Percentiles rank a stretch among this genome's conserved stretches.
phyloP scores from a whole-genome alignment of 208 protist species.

The Trypanosomatidae sp. region DNA sequence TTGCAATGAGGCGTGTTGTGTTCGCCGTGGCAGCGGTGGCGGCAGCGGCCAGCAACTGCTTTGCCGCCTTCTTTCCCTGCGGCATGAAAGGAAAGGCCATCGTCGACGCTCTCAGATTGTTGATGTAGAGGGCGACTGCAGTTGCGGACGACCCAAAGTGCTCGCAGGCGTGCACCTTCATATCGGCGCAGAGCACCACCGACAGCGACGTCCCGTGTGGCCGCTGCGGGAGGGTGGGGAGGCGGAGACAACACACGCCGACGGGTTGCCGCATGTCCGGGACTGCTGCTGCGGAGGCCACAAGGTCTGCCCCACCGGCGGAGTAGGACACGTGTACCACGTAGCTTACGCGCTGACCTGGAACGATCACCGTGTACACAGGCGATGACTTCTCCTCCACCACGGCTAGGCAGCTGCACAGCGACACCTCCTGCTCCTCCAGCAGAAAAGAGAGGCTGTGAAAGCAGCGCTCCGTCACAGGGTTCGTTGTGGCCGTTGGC shows the following conservation, averaged over 20 bases:
- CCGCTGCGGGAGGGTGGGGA: slow-evolving; percentile 7
- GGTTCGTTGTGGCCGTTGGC: slow-evolving; percentile 10
- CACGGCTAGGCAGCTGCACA: slow-evolving; percentile 12
- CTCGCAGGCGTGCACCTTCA: slow-evolving; percentile 28
- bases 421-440: slow-evolving; percentile 8
- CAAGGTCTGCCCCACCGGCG: background rate
- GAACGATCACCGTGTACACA: slow-evolving; percentile 23
- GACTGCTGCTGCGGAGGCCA: background rate
- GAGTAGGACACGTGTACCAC: slow-evolving; percentile 17
- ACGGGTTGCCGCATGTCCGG: slow-evolving; percentile 9
- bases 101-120: background rate
- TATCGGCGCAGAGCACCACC: slow-evolving; percentile 18
- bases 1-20: slow-evolving; percentile 3
- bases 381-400: slow-evolving; percentile 10
- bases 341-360: slow-evolving; percentile 1
- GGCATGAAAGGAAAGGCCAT: slow-evolving; percentile 5
- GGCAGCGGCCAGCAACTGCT: too few relatives aligned
- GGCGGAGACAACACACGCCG: slow-evolving; percentile 9
- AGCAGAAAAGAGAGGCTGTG: too few relatives aligned
- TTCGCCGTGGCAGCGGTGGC: background rate
- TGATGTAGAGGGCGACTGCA: slow-evolving; percentile 13
- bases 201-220: slow-evolving; percentile 11
- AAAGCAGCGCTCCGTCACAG: slow-evolving; percentile 21
- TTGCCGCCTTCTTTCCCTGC: background rate
- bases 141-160: slow-evolving; percentile 12